These are phyloP conservation scores for Endoconidiophora polonica DNA, from an alignment of 2,329 filamentous ascomycete genomes.

Conservation along the genomic window DNA sequence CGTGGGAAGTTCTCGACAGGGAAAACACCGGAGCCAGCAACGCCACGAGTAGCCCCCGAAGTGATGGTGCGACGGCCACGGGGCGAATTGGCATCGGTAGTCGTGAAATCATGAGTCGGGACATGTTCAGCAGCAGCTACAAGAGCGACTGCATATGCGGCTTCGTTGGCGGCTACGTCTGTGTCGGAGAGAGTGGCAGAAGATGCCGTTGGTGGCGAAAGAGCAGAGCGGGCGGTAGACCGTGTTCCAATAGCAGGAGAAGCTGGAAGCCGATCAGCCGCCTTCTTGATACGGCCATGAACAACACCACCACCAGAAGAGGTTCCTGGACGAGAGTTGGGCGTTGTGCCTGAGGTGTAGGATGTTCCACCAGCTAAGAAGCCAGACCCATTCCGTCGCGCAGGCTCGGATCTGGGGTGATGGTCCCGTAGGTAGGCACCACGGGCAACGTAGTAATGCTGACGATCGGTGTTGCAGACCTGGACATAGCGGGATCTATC, in stretches of 20 bases:
- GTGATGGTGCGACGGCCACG: conserved; percentile 6
- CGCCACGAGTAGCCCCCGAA: conserved; percentile 6
- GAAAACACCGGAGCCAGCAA: conserved; percentile 11
- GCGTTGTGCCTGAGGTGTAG: neutral
- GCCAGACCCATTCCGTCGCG: neutral
- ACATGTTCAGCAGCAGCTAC: conserved; percentile 1
- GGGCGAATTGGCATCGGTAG: neutral
- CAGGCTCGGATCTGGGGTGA: neutral
- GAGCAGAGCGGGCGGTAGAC: neutral
- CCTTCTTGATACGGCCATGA: conserved; percentile 6
- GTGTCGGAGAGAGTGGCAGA: neutral
- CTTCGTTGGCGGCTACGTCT: neutral
- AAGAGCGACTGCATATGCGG: neutral
- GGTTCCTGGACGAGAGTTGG: neutral
- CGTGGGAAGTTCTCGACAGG: conserved; percentile 9
- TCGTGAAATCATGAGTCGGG: neutral
- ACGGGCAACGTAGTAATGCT: conserved; percentile 4
- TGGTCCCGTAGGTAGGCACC: neutral
- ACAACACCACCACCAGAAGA: neutral
- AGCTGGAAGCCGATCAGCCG: neutral
- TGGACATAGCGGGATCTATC: conserved; percentile 1
- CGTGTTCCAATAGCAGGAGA: neutral
- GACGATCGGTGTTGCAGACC: conserved; percentile 3
- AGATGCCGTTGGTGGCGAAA: neutral
- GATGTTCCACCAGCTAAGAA: neutral